Evolutionary conservation across 192 early-diverging fungal species (phyloP).

Genomic region (Dissophora globulifera): DNA sequence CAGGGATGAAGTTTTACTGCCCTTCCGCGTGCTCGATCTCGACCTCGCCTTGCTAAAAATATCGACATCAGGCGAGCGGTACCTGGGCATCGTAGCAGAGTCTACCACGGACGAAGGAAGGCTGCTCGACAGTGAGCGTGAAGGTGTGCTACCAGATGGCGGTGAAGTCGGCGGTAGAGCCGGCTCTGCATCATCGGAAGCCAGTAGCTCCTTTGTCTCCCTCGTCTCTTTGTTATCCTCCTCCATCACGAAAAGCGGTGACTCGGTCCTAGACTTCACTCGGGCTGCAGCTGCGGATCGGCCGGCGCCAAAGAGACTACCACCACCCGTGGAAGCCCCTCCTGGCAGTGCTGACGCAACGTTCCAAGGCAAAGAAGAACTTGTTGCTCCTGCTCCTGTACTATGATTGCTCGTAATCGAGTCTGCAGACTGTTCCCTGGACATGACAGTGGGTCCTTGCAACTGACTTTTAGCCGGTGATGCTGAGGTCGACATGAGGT

Average conservation of each 20-base stretch:
- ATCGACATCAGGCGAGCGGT: neutral
- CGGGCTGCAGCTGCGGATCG: constrained; percentile 27
- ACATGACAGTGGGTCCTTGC: constrained; percentile 12
- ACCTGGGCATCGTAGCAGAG: constrained; percentile 4
- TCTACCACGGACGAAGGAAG: neutral
- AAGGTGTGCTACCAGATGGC: neutral
- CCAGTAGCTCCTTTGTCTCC: constrained; percentile 41
- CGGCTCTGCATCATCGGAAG: constrained; percentile 4
- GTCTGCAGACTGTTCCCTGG: constrained; percentile 23
- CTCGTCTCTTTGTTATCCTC: constrained; percentile 25
- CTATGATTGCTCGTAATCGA: constrained; percentile 24
- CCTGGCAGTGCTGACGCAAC: constrained; percentile 2
- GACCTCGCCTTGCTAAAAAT: neutral
- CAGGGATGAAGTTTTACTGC: constrained; percentile 19
- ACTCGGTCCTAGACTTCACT: constrained; percentile 42
- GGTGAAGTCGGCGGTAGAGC: constrained; percentile 6
- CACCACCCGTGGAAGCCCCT: neutral
- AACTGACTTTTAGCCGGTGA: neutral
- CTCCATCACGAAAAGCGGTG: constrained; percentile 39
- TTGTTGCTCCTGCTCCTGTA: neutral
- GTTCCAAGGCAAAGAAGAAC: neutral
- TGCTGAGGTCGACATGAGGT: constrained; percentile 25
- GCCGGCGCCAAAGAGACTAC: constrained; percentile 35
- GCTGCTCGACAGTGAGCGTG: constrained; percentile 7
- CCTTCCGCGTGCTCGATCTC: neutral